Evolutionary conservation across 1,284 basidiomycete species (phyloP).

Genomic region (Sanghuangporus baumii): DNA sequence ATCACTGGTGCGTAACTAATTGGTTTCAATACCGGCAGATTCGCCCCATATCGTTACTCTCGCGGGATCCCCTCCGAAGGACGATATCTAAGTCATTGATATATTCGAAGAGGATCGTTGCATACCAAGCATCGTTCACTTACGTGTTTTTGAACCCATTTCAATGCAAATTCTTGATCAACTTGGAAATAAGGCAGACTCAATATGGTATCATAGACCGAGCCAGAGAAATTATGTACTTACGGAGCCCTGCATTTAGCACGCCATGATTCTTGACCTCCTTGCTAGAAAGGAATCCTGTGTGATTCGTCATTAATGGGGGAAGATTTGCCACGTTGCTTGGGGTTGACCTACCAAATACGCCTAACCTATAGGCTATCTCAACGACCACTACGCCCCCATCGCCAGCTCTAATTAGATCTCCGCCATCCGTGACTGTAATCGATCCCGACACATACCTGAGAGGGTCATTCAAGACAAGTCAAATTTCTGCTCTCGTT

Average conservation of each 20-base stretch:
- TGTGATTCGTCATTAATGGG: background rate
- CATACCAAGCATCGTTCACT: conserved; percentile 1
- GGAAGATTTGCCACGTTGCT: background rate
- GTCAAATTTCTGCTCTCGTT: background rate
- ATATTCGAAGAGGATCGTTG: background rate
- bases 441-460: conserved; percentile 9
- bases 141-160: conserved; percentile 29
- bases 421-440: background rate
- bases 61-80: conserved; percentile 28
- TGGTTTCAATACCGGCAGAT: conserved; percentile 24
- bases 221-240: conserved; percentile 1
- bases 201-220: background rate
- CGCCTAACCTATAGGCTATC: conserved; percentile 15
- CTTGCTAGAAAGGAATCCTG: conserved; percentile 26
- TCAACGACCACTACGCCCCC: conserved; percentile 15
- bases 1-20: background rate
- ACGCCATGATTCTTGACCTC: conserved; percentile 24
- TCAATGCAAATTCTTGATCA: conserved; percentile 29
- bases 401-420: conserved; percentile 9
- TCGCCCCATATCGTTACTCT: conserved; percentile 31
- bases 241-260: conserved; percentile 27
- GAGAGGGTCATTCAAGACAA: background rate
- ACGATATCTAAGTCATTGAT: conserved; percentile 18
- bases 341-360: conserved; percentile 7
- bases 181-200: conserved; percentile 19